Evolutionary conservation across 2,329 filamentous ascomycete genomes (phyloP).

Genomic region (Furcasterigmium sp.): DNA sequence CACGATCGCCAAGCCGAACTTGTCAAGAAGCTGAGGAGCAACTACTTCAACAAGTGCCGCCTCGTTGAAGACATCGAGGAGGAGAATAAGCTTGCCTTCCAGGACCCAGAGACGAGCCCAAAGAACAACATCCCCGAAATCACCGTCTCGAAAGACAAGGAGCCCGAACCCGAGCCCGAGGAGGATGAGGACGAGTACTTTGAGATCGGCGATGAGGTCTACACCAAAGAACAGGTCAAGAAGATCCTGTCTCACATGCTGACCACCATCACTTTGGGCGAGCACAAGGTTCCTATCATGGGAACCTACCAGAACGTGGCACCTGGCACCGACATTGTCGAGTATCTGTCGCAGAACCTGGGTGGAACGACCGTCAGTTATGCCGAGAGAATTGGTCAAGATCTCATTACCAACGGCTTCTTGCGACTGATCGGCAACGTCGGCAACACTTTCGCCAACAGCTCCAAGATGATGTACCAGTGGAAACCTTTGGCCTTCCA

Average conservation of each 20-base stretch:
- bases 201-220: slow-evolving; percentile 87
- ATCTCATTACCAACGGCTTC: slow-evolving; percentile 80
- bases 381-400: slow-evolving; percentile 91
- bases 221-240: slow-evolving; percentile 81
- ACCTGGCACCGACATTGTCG: slow-evolving; percentile 85
- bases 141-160: slow-evolving; percentile 70
- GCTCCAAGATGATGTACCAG: slow-evolving; percentile 95
- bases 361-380: slow-evolving; percentile 79
- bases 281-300: slow-evolving; percentile 92
- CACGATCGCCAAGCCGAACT: slow-evolving; percentile 87
- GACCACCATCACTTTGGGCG: slow-evolving; percentile 77
- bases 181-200: slow-evolving; percentile 76
- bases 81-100: slow-evolving; percentile 97
- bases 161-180: slow-evolving; percentile 53
- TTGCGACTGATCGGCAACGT: slow-evolving; percentile 89
- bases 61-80: slow-evolving; percentile 95
- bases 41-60: slow-evolving; percentile 98
- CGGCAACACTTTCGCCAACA: slow-evolving; percentile 93
- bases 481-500: slow-evolving; percentile 93
- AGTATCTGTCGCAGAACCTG: slow-evolving; percentile 90
- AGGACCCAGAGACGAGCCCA: slow-evolving; percentile 72
- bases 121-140: slow-evolving; percentile 72
- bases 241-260: slow-evolving; percentile 84
- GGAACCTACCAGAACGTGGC: slow-evolving; percentile 94
- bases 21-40: slow-evolving; percentile 88